A percentile compares a stretch with the other conserved stretches of the same genome.
Conservation (phyloP, 148 eudicot species). For the Nepenthes gracilis region DNA sequence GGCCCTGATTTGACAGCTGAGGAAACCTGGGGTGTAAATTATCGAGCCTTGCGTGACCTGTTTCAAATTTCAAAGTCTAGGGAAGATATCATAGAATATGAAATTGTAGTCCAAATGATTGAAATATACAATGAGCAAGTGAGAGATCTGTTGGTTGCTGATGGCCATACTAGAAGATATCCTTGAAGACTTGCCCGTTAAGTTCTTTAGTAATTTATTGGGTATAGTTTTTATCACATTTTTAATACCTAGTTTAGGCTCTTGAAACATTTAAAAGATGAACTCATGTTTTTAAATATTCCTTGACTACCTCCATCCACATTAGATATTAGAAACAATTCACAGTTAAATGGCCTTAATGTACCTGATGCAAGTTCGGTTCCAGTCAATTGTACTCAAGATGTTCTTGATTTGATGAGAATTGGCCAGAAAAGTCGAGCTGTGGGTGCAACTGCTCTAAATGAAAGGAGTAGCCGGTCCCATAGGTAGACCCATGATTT, state of each 20-base stretch:
- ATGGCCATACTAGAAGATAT: constrained; percentile 80
- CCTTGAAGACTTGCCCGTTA: constrained; percentile 25
- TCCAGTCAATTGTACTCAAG: constrained; percentile 70
- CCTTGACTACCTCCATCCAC: constrained; percentile 48
- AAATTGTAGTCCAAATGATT: constrained; percentile 92
- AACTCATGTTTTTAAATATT: neutral
- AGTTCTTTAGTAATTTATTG: neutral
- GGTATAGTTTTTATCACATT: neutral
- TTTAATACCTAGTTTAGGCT: neutral
- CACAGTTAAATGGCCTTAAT: constrained; percentile 87
- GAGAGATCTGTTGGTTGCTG: constrained; percentile 75
- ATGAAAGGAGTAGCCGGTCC: constrained; percentile 93
- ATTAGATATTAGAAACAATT: constrained; percentile 79
- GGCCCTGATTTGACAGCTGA: constrained; percentile 81
- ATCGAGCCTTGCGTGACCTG: constrained; percentile 70
- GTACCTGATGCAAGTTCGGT: constrained; percentile 91
- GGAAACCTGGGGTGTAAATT: constrained; percentile 96
- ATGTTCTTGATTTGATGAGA: constrained; percentile 85
- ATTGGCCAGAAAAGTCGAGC: constrained; percentile 83
- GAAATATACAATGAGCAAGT: constrained; percentile 99
- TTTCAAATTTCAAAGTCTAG: constrained; percentile 71
- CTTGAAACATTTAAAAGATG: neutral
- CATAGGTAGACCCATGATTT: constrained; percentile 45
- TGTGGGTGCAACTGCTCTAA: constrained; percentile 96
- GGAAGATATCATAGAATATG: constrained; percentile 47